phyloP scores from a whole-genome alignment of 192 early-diverging fungal species.

The Linnemannia zychae region DNA sequence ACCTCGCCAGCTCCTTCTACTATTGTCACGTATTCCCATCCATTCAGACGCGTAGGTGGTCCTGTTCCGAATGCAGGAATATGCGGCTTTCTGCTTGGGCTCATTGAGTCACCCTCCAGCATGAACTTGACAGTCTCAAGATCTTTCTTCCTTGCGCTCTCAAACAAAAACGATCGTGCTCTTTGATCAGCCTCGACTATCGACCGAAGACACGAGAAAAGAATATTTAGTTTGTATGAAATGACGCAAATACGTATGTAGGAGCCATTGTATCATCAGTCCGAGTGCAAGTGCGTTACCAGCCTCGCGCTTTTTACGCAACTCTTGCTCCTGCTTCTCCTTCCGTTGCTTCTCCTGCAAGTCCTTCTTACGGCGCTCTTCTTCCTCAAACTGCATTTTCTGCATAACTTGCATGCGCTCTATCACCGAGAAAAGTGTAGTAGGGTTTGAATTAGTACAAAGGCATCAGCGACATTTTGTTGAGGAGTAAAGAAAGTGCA shows the following conservation, averaged over 20 bases:
- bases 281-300: neutral
- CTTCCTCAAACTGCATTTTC: constrained; percentile 34
- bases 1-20: neutral
- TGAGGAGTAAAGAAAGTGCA: neutral
- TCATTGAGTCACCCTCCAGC: constrained; percentile 20
- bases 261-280: neutral
- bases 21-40: constrained; percentile 46
- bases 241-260: too few species aligned
- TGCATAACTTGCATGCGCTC: constrained; percentile 39
- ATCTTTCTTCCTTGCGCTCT: constrained; percentile 4
- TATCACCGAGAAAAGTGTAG: neutral
- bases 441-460: neutral
- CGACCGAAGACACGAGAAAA: neutral
- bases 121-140: constrained; percentile 31
- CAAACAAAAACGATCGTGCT: constrained; percentile 42
- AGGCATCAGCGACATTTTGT: too few species aligned
- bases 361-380: constrained; percentile 31
- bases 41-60: constrained; percentile 31
- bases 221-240: neutral
- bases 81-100: constrained; percentile 5
- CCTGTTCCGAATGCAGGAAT: constrained; percentile 17
- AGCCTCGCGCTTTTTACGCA: constrained; percentile 33
- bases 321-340: constrained; percentile 33
- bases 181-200: constrained; percentile 39
- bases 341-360: constrained; percentile 26